Conservation (phyloP, 257 asterid species). For the Salvia splendens region DNA sequence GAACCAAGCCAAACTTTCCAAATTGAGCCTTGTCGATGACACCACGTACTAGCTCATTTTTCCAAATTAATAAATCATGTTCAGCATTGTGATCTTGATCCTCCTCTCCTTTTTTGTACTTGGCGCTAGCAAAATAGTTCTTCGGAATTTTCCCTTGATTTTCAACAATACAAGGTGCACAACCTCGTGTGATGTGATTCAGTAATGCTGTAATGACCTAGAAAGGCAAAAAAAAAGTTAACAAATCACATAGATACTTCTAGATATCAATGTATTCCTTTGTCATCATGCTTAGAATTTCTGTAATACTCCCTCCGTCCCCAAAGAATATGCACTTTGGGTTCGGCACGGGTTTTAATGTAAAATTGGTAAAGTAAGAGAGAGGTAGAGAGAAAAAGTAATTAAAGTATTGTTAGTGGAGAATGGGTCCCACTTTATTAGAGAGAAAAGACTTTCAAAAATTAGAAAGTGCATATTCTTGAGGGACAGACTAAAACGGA, state of each 20-base stretch:
- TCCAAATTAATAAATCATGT: conserved; percentile 78
- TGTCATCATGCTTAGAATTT: neutral
- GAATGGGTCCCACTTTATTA: no score
- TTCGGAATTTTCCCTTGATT: conserved; percentile 79
- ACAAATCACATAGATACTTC: conserved; percentile 7
- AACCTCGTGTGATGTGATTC: conserved; percentile 80
- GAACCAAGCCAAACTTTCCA: conserved; percentile 95
- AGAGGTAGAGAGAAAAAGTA: no score
- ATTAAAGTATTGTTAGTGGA: no score
- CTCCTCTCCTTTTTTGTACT: conserved; percentile 44
- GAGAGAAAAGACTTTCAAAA: no score
- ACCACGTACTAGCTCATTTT: conserved; percentile 92
- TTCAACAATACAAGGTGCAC: conserved; percentile 77
- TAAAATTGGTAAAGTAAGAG: no score
- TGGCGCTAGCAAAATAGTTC: conserved; percentile 55
- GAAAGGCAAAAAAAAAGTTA: conserved; percentile 18
- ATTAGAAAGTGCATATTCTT: no score
- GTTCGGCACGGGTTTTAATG: no score
- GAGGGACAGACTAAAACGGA: no score
- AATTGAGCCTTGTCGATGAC: conserved; percentile 98
- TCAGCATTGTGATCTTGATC: conserved; percentile 75
- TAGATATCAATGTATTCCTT: neutral
- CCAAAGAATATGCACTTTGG: no score
- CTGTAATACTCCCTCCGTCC: no score
- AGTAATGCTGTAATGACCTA: conserved; percentile 91